Evolutionary conservation across 805 yeast species (phyloP), one percentile per base, ranked within the genome.

Genomic region (Metschnikowia kofuensis): DNA sequence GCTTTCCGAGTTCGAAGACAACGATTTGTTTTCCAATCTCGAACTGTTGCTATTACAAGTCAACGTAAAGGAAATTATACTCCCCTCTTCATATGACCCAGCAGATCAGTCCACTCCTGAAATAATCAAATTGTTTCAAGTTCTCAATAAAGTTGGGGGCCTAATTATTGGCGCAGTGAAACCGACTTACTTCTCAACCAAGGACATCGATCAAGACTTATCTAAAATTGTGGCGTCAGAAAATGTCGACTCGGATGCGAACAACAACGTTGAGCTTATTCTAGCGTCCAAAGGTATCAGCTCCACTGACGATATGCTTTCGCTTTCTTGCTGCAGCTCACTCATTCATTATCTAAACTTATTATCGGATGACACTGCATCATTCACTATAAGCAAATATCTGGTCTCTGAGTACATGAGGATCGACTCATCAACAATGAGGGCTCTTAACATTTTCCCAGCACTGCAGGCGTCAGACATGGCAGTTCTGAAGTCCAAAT

Each of bases 371-470:
- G 63, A 79, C 8, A 77, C 79, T 50, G 70, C 76, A 36, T 87
- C 86, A 14, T 83, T 76, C 56, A 68, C 77, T 16, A 68, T 94
- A 27, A 78, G 78, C 29, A 78, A 79, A 54, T 92, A 91, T 65
- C 83, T 84, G 49, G 74, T 92, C 43, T 73, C 80, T n/a, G 83
- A 86, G 54, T 91, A 76, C 65, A 89, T 94, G 96, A 87, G 88
- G 60, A 76, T 94, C 42, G 99, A 94, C 63, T 82, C 92, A 6
- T 83, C 97, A 1, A 96, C 98, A 0, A 81, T 91, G 46, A 83
- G 83, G 49, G 96, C 98, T 0, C 72, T 94, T 51, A 92, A 92
- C 62, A 73, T 94, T 28, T 89, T 91, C 69, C 96, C 97, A 2
- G 44, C 55, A 15, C 52, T 43, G 45, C 55, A 50, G 35, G 46